Evolutionary conservation across 805 yeast genomes (phyloP), one percentile per base, ranked within the genome.

Genomic region (Metschnikowia lachancei): DNA sequence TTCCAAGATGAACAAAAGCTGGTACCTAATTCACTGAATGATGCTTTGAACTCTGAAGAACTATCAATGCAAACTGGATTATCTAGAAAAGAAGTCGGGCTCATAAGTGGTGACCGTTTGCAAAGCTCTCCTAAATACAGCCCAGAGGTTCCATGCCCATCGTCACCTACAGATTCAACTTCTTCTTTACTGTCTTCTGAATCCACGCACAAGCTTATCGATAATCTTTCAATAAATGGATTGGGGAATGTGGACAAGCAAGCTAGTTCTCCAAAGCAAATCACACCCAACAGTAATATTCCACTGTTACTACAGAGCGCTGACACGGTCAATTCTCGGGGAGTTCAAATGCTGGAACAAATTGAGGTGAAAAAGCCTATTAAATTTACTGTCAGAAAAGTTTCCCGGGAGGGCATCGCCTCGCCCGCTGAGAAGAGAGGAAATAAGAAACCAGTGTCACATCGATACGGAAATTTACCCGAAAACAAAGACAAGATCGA

Each of bases 321-420:
- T 9, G 39, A 5, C 19, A 36, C 12, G 13, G 17, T 22, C 46
- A 20, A 31, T 29, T 14, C 19, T 31, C 28, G 26, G 19, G 32
- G 22, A 9, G 19, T 22, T 30, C 42, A 29, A 36, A 17, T 33
- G 16, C 11, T 4, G 14, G 43, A 39, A 16, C 39, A 33, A 2
- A 33, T 13, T 4, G 35, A 34, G 20, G 26, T 41, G 28, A 51
- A 44, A 19, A 55, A 55, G 32, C 59, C 59, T 12, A 41, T 55
- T 31, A 54, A 54, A 16, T 55, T 55, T 46, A 55, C 59, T 3
- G 59, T 55, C n/a, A 46, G 59, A 18, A 53, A 54, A 32, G 56
- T 54, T n/a, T 54, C 56, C 5, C 47, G 57, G 16, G 57, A 55
- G 20, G 46, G 34, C 6, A 24, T 11, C 10, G 16, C 13, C 8